These are phyloP conservation scores for Sphaerostilbella broomeana DNA, from an alignment of 2,329 filamentous ascomycete genomes.

Conservation along the genomic window DNA sequence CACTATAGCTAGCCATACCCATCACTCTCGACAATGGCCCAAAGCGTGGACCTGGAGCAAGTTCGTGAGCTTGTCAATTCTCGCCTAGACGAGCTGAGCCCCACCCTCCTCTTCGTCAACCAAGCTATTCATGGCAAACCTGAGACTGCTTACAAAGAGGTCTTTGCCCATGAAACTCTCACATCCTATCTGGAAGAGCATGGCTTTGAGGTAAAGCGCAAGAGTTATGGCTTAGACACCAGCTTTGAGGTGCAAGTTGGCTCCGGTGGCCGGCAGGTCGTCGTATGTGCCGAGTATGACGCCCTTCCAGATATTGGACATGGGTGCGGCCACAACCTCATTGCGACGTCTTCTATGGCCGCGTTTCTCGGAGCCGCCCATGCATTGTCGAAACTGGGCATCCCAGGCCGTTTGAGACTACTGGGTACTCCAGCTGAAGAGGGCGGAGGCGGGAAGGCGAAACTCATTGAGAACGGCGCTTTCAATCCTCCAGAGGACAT, in stretches of 20 bases:
- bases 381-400: conserved; percentile 24
- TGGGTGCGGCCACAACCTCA: conserved; percentile 41
- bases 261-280: conserved; percentile 33
- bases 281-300: conserved; percentile 43
- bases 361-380: conserved; percentile 33
- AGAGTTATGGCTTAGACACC: conserved; percentile 46
- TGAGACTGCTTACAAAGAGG: conserved; percentile 45
- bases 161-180: conserved; percentile 45
- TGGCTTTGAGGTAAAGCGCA: conserved; percentile 40
- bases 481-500: conserved; percentile 19
- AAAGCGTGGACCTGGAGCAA: conserved; percentile 13
- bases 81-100: conserved; percentile 16
- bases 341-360: conserved; percentile 34
- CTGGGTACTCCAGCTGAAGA: conserved; percentile 40
- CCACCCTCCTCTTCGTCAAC: conserved; percentile 16
- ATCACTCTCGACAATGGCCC: not conserved
- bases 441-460: conserved; percentile 35
- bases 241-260: conserved; percentile 43
- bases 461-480: conserved; percentile 24
- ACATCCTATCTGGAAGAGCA: conserved; percentile 36
- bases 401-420: conserved; percentile 31
- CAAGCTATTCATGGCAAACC: conserved; percentile 36
- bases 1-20: too few relatives aligned
- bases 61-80: conserved; percentile 18
- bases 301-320: conserved; percentile 41